phyloP scores from a whole-genome alignment of 2,329 filamentous ascomycete species.

The Colletotrichum ledebouriae region DNA sequence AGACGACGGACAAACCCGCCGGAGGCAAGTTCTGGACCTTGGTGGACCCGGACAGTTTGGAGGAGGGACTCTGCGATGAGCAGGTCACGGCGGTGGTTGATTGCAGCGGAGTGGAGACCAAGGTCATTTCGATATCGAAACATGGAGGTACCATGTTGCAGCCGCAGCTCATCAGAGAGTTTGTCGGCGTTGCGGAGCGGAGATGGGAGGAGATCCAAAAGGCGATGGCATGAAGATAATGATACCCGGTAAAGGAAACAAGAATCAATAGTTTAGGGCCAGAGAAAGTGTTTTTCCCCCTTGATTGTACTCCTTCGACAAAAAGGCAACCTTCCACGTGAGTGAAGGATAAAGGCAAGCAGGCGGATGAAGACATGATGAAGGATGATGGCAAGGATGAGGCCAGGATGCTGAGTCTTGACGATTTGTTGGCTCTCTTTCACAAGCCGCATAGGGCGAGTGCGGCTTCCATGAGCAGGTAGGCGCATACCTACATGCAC shows the following conservation, averaged over 20 bases:
- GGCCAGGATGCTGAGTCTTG: conserved; percentile 17
- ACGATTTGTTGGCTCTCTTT: background rate
- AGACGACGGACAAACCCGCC: conserved; percentile 59
- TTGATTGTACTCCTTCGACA: background rate
- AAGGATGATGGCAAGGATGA: no score
- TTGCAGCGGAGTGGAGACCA: conserved; percentile 62
- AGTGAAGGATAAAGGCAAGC: no score
- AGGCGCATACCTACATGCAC: conserved; percentile 26
- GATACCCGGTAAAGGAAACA: conserved; percentile 45
- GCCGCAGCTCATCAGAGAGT: conserved; percentile 69
- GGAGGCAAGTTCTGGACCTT: conserved; percentile 78
- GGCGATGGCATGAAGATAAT: conserved; percentile 54
- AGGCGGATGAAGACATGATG: no score
- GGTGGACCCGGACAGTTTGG: conserved; percentile 89
- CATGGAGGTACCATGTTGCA: conserved; percentile 81
- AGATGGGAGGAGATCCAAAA: conserved; percentile 71
- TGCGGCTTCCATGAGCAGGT: conserved; percentile 22
- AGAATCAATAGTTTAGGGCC: conserved; percentile 4
- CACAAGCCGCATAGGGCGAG: background rate
- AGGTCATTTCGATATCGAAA: conserved; percentile 83
- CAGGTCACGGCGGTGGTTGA: conserved; percentile 87
- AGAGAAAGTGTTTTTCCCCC: background rate
- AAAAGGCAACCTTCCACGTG: background rate
- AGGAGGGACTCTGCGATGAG: conserved; percentile 88
- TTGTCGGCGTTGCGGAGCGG: conserved; percentile 70